A percentile compares a stretch with the other conserved stretches of the same genome.
Evolutionary conservation across 2,329 filamentous ascomycete genomes (phyloP).

Genomic region (Chrysoporthe austroafricana): DNA sequence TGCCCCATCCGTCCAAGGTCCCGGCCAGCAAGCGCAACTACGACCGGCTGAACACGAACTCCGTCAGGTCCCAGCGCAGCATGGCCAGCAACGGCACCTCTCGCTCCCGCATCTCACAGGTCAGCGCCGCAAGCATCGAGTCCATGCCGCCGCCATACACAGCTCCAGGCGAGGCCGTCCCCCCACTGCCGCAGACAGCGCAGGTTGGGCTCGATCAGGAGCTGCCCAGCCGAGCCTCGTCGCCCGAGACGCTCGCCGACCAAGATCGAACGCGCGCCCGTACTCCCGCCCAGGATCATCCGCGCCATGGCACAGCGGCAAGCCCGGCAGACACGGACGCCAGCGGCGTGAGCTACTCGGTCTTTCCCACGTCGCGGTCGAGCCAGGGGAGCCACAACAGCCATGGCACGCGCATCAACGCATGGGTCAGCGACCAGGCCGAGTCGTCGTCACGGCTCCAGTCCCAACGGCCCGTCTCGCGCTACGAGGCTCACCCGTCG

Average conservation of each 20-base stretch:
- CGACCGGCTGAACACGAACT: constrained; percentile 5
- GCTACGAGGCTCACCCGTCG: constrained; percentile 13
- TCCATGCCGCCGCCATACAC: constrained; percentile 21
- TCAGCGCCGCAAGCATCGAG: constrained; percentile 14
- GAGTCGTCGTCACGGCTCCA: background rate
- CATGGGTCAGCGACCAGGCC: constrained; percentile 22
- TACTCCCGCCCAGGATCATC: background rate
- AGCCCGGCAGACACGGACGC: constrained; percentile 8
- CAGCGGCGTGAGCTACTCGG: constrained; percentile 11
- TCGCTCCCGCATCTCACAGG: constrained; percentile 11
- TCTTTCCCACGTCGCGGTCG: constrained; percentile 8
- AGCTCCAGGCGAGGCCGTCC: constrained; percentile 7
- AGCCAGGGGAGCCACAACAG: constrained; percentile 2
- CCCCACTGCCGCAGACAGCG: constrained; percentile 9
- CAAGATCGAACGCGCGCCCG: background rate
- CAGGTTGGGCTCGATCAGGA: background rate
- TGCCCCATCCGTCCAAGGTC: background rate
- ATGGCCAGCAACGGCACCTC: constrained; percentile 8
- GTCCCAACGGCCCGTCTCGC: constrained; percentile 13
- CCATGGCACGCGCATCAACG: constrained; percentile 15
- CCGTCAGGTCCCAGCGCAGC: constrained; percentile 12
- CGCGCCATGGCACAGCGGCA: background rate
- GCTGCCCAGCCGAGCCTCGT: constrained; percentile 13
- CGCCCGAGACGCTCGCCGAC: constrained; percentile 3
- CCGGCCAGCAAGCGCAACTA: background rate